Base-by-base conservation (phyloP, 345 rosid species). In the Citrus cavaleriei region DNA sequence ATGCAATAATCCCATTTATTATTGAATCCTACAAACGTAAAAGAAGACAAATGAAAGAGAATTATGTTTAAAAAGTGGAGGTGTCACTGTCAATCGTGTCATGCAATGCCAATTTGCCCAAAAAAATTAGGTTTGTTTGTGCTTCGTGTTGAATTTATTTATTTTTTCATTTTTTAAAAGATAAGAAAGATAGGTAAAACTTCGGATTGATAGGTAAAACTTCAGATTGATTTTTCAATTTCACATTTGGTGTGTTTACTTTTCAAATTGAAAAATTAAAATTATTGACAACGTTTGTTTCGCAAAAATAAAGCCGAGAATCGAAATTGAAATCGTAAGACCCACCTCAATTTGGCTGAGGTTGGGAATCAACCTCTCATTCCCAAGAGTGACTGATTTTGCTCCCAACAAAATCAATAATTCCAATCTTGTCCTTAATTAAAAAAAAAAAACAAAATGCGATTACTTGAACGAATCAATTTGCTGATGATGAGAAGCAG, bases 261-360 rank as follows among this genome's bases (percentile, higher is more conserved):
- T 7, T 9, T 38, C 0, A 10, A 2, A 40, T 40, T 40, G 0
- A 0, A 0, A 2, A 10, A 40, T 40, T 2, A 10, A 9, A 40
- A 10, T 40, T 10, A 10, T 10, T 38, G 3, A 38, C 2, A 38
- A 38, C 10, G 3, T 38, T 40, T 40, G 0, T 0, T 40, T 9
- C 0, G 1, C 0, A 40, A 40, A 40, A 40, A 10, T 40, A 40
- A 0, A 40, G 13, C 0, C 0, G 13, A 4, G 13, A 10, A 40
- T 40, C 0, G 0, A 0, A 2, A 40, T 10, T 0, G 0, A 0
- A 40, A 10, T 38, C 3, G 3, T 38, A 2, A 1, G 2, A 38
- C 0, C 10, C 12, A 38, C 3, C 1, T 3, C 0, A 1, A 0
- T 8, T 8, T 38, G 10, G 0, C 2, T 38, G 3, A 38, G 2